phyloP scores from a whole-genome alignment of 768 basidiomycete species.

The Tricholoma terreum region DNA sequence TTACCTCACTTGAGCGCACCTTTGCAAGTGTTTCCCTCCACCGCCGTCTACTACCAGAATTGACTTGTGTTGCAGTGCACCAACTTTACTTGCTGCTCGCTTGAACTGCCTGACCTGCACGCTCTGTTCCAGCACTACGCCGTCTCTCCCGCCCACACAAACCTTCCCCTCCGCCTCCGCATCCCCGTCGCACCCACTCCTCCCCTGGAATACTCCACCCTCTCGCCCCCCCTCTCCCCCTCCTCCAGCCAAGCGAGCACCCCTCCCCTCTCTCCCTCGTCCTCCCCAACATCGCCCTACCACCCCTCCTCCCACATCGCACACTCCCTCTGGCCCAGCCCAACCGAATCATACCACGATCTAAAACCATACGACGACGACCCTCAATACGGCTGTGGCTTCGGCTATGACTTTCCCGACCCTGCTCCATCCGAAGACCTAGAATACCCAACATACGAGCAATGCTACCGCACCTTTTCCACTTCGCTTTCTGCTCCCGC shows the following conservation, averaged over 20 bases:
- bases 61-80: constrained; percentile 11
- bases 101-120: constrained; percentile 40
- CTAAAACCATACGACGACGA: background rate
- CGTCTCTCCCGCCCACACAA: background rate
- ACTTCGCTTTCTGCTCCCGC: background rate
- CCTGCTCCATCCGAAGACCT: background rate
- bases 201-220: constrained; percentile 11
- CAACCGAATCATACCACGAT: no score
- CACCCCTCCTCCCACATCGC: background rate
- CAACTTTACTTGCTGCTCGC: constrained; percentile 45
- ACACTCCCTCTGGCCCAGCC: background rate
- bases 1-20: constrained; percentile 11
- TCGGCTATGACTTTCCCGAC: background rate
- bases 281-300: background rate
- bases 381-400: background rate
- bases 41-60: background rate
- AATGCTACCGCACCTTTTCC: constrained; percentile 18
- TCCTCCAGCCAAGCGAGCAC: constrained; percentile 4
- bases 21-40: constrained; percentile 12
- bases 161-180: background rate
- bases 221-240: background rate
- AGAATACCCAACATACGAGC: constrained; percentile 20
- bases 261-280: constrained; percentile 5
- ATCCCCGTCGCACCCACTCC: background rate
- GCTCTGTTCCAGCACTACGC: constrained; percentile 46